A percentile compares a stretch with the other conserved stretches of the same genome.
These are phyloP conservation scores for Coemansia asiatica DNA, from an alignment of 192 early-diverging fungal genomes.

Conservation along the genomic window DNA sequence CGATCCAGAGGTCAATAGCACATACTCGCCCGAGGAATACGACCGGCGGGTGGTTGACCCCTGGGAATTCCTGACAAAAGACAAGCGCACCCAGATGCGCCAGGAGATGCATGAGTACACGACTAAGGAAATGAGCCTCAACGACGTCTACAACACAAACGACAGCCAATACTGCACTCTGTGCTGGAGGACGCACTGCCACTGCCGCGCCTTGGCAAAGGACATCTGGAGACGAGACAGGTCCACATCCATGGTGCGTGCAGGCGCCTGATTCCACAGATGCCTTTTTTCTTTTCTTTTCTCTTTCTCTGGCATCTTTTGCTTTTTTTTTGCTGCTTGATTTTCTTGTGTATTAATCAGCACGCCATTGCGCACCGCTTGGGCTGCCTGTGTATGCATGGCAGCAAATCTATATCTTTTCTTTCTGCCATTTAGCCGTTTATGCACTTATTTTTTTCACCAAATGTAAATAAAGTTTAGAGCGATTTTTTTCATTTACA, in stretches of 20 bases:
- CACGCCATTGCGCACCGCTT: too few species aligned
- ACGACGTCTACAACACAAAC: conserved; percentile 52
- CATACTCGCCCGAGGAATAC: conserved; percentile 51
- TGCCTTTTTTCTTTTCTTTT: not conserved
- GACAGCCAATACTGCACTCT: conserved; percentile 49
- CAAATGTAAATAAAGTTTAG: not conserved
- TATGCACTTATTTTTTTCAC: not conserved
- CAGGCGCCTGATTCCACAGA: conserved; percentile 26
- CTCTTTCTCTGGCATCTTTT: not conserved
- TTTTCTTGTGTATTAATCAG: not conserved
- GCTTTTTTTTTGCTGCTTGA: not conserved
- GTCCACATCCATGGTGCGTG: conserved; percentile 48
- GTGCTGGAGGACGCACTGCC: conserved; percentile 53
- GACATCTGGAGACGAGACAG: conserved; percentile 53
- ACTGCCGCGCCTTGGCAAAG: conserved; percentile 52
- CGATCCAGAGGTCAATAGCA: conserved; percentile 33
- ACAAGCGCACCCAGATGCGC: conserved; percentile 41
- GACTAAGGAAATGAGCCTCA: conserved; percentile 45
- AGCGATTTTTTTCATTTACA: not conserved
- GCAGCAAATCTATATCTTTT: not conserved
- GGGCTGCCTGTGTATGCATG: too few species aligned
- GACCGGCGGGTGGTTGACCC: conserved; percentile 54
- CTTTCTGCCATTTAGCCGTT: not conserved
- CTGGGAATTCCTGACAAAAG: conserved; percentile 48
- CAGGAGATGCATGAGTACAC: conserved; percentile 52